A percentile compares a stretch with the other conserved stretches of the same genome.
phyloP scores from a whole-genome alignment of 148 eudicot species.

The Amaranthus palmeri region DNA sequence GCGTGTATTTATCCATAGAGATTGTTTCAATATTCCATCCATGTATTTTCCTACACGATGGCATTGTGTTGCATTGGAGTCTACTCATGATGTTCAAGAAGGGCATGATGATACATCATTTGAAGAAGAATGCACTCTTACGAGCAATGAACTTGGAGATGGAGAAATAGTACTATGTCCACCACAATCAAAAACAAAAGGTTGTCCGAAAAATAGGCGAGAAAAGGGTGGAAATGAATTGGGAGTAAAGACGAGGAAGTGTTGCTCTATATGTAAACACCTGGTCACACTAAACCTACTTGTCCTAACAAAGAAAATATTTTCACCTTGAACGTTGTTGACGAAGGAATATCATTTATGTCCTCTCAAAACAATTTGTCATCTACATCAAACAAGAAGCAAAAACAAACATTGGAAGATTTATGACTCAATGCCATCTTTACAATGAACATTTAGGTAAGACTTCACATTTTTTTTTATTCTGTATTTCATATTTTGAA shows the following conservation, averaged over 20 bases:
- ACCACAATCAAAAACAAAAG: slow-evolving; percentile 12
- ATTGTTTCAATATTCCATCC: slow-evolving; percentile 1
- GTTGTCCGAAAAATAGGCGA: background rate
- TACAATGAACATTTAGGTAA: too few relatives aligned
- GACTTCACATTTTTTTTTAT: too few relatives aligned
- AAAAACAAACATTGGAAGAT: too few relatives aligned
- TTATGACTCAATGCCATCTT: too few relatives aligned
- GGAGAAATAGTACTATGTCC: background rate
- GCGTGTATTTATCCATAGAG: slow-evolving; percentile 4
- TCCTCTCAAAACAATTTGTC: too few relatives aligned
- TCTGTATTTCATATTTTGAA: too few relatives aligned
- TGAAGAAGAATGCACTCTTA: slow-evolving; percentile 4
- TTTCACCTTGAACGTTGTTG: background rate
- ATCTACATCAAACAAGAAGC: too few relatives aligned
- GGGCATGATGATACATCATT: background rate
- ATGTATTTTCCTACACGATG: background rate
- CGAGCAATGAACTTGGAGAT: background rate
- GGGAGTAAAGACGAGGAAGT: background rate
- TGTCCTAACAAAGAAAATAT: slow-evolving; percentile 8
- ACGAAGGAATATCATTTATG: background rate
- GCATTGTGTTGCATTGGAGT: background rate
- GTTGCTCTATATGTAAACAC: slow-evolving; percentile 9
- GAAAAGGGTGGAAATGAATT: slow-evolving; percentile 1
- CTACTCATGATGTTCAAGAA: background rate
- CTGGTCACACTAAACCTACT: slow-evolving; percentile 2